These are phyloP conservation scores for Fraxinus pennsylvanica DNA, from an alignment of 257 asterid genomes.

Conservation along the genomic window DNA sequence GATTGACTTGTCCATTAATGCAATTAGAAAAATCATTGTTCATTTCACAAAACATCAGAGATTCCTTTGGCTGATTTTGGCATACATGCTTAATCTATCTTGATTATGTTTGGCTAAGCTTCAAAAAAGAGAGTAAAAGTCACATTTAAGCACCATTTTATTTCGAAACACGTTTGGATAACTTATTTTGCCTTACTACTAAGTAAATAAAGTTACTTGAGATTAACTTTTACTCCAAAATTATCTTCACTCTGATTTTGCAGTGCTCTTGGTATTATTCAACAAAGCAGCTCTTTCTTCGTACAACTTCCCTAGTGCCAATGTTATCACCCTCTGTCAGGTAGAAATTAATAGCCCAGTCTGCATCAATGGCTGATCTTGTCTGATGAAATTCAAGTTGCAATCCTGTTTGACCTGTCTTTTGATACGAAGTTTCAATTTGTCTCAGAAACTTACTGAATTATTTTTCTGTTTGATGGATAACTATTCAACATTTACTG, in stretches of 20 bases:
- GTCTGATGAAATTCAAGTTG: not conserved
- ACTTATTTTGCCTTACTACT: not conserved
- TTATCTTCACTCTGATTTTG: conserved; percentile 36
- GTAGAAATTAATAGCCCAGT: conserved; percentile 34
- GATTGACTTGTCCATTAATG: not conserved
- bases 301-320: conserved; percentile 80
- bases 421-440: not conserved
- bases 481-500: not conserved
- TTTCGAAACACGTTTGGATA: not conserved
- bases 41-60: not conserved
- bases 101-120: too few relatives aligned
- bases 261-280: conserved; percentile 89
- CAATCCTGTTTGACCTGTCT: not conserved
- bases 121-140: too few relatives aligned
- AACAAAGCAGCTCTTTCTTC: conserved; percentile 97
- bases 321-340: conserved; percentile 93
- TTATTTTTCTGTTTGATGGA: not conserved
- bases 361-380: conserved; percentile 13
- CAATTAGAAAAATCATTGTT: not conserved
- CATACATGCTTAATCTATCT: not conserved
- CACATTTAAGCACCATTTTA: too few relatives aligned
- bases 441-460: not conserved
- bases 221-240: not conserved
- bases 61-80: not conserved
- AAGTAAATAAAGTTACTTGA: not conserved